A percentile compares a stretch with the other conserved stretches of the same genome.
phyloP scores from a whole-genome alignment of 108 stramenopile species.

The Schizochytrium sp. region DNA sequence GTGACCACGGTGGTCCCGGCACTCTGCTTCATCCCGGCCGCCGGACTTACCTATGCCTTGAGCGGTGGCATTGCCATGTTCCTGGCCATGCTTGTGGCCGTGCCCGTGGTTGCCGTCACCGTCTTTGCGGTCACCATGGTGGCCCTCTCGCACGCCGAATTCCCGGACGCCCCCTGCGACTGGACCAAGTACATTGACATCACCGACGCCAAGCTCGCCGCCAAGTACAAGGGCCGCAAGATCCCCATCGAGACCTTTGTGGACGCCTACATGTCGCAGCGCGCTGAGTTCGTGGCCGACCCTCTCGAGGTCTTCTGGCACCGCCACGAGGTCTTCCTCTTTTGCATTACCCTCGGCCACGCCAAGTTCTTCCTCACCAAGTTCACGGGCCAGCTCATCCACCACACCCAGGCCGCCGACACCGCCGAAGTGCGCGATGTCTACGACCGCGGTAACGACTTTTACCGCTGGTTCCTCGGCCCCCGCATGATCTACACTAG shows the following conservation, averaged over 20 bases:
- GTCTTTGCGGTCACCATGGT: slow-evolving; percentile 1
- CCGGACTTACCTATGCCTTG: background rate
- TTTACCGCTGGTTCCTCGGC: slow-evolving; percentile 24
- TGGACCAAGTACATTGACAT: slow-evolving; percentile 18
- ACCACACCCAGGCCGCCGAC: slow-evolving; percentile 1
- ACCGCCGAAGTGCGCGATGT: slow-evolving; percentile 12
- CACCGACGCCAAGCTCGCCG: background rate
- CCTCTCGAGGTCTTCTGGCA: background rate
- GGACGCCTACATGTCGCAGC: slow-evolving; percentile 1
- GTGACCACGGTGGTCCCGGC: slow-evolving; percentile 6
- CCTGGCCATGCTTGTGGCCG: background rate
- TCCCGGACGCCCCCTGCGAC: background rate
- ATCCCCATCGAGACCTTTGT: slow-evolving; percentile 12
- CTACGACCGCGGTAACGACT: slow-evolving; percentile 31
- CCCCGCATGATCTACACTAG: slow-evolving; percentile 23
- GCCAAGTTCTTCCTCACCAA: slow-evolving; percentile 4
- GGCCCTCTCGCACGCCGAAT: background rate
- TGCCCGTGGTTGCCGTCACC: background rate
- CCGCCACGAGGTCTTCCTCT: slow-evolving; percentile 12
- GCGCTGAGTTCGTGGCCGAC: background rate
- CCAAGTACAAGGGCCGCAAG: slow-evolving; percentile 17
- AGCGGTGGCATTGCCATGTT: background rate
- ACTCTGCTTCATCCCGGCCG: background rate
- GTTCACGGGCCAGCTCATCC: slow-evolving; percentile 14
- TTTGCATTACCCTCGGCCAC: background rate